Base-by-base conservation (phyloP, 1,284 basidiomycete species). In the Mycosarcoma maydis region DNA sequence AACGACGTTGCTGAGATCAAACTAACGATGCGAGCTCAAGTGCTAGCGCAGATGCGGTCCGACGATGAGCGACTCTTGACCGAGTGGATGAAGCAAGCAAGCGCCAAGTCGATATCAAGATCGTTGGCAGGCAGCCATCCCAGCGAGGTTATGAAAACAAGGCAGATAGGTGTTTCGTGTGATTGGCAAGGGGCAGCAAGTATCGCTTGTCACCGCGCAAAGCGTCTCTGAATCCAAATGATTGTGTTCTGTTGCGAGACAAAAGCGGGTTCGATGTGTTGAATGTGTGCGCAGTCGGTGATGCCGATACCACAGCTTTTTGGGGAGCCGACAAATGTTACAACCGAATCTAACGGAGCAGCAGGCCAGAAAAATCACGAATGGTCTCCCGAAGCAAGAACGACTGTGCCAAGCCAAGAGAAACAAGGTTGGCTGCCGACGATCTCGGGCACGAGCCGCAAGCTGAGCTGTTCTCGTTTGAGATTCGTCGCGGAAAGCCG, bases 111-210 rank as follows among this genome's bases (percentile, higher is more conserved):
- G 17, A 37, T 4, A 26, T 47, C 45, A 47, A 26, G 45, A 47
- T 19, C 26, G 45, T 22, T 26, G 34, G 36, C 45, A 36, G 26
- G 23, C 45, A 9, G 8, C 34, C 45, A 47, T 47, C 38, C 45
- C 45, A n/a, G n/a, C n/a, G n/a, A n/a, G n/a, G n/a, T n/a, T n/a
- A n/a, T n/a, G n/a, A n/a, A 9, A 3, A 45, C 7, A 19, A 30
- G 9, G 4, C 29, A 23, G 41, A 20, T 20, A 37, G 13, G 9
- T 37, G 17, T 13, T 7, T 6, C 2, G 33, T 34, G n/a, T 34
- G 13, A n/a, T 16, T 34, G 13, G 33, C n/a, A n/a, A n/a, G n/a
- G n/a, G n/a, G n/a, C n/a, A n/a, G n/a, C n/a, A n/a, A n/a, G n/a
- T n/a, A n/a, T n/a, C n/a, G n/a, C n/a, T n/a, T n/a, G n/a, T n/a